A percentile compares a stretch with the other conserved stretches of the same genome.
Evolutionary conservation across 495 filamentous ascomycete species (phyloP).

Genomic region (Hypomontagnella submonticulosa): DNA sequence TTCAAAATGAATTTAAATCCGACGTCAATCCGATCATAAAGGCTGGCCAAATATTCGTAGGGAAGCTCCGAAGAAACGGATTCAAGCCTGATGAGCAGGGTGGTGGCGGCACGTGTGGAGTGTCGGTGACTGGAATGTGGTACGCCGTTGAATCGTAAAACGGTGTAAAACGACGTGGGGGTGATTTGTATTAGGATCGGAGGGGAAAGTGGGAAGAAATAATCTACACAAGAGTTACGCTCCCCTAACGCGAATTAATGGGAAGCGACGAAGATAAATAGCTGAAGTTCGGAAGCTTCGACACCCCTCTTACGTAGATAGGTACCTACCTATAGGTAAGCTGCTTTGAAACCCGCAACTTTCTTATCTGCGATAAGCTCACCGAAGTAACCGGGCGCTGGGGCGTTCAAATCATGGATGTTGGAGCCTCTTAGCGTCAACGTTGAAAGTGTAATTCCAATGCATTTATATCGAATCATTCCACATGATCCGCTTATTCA

Average conservation of each 20-base stretch:
- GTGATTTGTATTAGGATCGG: constrained; percentile 2
- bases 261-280: background rate
- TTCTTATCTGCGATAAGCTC: constrained; percentile 41
- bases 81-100: constrained; percentile 3
- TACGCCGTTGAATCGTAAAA: background rate
- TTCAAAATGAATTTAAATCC: constrained; percentile 3
- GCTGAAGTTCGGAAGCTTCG: constrained; percentile 17
- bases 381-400: no score
- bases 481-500: no score
- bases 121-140: background rate
- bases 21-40: background rate
- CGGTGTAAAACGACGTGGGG: background rate
- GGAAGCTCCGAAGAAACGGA: constrained; percentile 2
- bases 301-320: constrained; percentile 25
- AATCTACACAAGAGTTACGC: constrained; percentile 21
- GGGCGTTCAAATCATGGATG: no score
- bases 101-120: constrained; percentile 32
- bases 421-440: no score
- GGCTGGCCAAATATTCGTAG: background rate
- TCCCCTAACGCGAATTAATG: constrained; percentile 4
- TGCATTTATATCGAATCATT: no score
- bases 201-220: background rate
- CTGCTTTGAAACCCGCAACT: background rate
- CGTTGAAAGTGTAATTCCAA: no score
- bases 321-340: background rate